Evolutionary conservation across 768 basidiomycete genomes (phyloP), one percentile per base, ranked within the genome.

Genomic region (Boletus sp.): DNA sequence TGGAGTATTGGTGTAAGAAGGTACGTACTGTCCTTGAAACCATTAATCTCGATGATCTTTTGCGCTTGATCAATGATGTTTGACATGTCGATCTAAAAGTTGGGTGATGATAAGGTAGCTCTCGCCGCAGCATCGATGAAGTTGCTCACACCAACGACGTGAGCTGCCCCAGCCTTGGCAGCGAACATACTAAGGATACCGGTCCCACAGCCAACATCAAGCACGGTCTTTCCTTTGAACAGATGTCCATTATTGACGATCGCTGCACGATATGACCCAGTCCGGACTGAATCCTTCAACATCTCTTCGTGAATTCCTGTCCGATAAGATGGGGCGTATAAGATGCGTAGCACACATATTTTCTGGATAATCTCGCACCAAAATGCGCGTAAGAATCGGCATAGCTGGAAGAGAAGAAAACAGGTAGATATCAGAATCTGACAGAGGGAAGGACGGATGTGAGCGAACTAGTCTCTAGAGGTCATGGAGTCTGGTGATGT

Each of bases 51-150:
- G 63, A 98, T 86, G 61, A 99, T 99, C 75, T 93, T 96, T 78
- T 89, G 85, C 3, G 97, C 97, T 77, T 98, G 96, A 78, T 98
- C 97, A 74, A 98, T 92, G 76, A 99, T 99, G 77, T 99, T 99
- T 56, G 94, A 97, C 97, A 99, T 99, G 78, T 99, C 97, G 75
- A 99, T 95, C 92, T 95, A 47, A 46, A 45, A 57, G 47, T 50
- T 6, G 44, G 49, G 45, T 47, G 24, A 64, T 54, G 50, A 64
- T 61, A 50, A 68, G 56, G n/a, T 47, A 7, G 44, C 20, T 39
- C 44, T 18, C 11, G 24, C 53, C 48, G 47, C 30, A 56, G 47
- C 20, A 46, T 62, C 20, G 32, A 48, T 50, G 50, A 45, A 42
- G 48, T 51, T 20, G 76, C 89, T 66, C 65, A 94, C 92, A 55